Percentiles rank a stretch among this genome's conserved stretches.
Evolutionary conservation across 202 grass and related monocot species (phyloP).

Genomic region (Panicum hallii): DNA sequence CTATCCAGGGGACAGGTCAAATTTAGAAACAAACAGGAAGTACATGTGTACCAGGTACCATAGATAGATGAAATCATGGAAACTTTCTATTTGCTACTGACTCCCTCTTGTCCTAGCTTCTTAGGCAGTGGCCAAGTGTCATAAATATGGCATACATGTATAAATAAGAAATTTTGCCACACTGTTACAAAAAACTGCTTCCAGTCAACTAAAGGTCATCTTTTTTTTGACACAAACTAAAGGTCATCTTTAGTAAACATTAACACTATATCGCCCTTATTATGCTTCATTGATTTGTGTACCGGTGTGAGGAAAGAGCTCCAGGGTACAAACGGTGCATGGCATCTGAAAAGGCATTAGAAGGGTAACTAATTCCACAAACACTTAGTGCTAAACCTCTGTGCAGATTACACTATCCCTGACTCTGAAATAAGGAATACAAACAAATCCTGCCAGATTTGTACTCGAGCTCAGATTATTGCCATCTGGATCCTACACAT

Average conservation of each 20-base stretch:
- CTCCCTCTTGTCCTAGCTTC: neutral
- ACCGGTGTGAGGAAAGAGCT: neutral
- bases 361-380: neutral
- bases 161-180: neutral
- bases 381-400: neutral
- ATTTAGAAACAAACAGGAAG: conserved; percentile 18
- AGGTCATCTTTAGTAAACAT: neutral
- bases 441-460: neutral
- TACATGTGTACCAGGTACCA: neutral
- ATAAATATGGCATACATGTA: neutral
- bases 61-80: conserved; percentile 20
- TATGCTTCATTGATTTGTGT: neutral
- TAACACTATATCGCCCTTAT: neutral
- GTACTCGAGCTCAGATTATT: neutral
- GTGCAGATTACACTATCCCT: neutral
- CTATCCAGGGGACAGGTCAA: neutral
- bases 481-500: conserved; percentile 10
- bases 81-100: neutral
- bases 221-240: too few species aligned
- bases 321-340: neutral
- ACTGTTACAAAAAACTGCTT: neutral
- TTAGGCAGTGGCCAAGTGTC: neutral
- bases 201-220: neutral
- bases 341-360: neutral
- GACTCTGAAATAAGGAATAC: neutral